These are phyloP conservation scores for Narthecium ossifragum DNA, from an alignment of 106 monocot genomes.

Conservation along the genomic window DNA sequence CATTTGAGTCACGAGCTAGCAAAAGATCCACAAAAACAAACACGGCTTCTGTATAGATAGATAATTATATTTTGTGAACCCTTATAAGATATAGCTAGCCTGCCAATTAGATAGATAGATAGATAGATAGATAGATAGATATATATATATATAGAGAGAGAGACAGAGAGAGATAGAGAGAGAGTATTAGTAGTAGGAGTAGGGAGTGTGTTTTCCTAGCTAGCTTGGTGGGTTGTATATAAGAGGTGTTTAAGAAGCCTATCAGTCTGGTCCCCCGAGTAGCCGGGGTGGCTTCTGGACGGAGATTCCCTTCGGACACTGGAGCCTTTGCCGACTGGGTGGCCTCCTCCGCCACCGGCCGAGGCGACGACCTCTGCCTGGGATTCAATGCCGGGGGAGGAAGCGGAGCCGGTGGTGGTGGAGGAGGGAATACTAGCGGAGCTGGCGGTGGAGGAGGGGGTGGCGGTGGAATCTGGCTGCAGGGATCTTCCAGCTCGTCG, in stretches of 20 bases:
- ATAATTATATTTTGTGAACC: background rate
- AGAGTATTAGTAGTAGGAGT: background rate
- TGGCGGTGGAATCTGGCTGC: background rate
- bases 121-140: background rate
- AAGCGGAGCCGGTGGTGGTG: slow-evolving; percentile 1
- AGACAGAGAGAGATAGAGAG: background rate
- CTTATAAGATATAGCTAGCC: background rate
- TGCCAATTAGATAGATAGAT: slow-evolving; percentile 1
- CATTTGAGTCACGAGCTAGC: background rate
- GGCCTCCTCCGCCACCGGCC: slow-evolving; percentile 52
- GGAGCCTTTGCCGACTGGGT: slow-evolving; percentile 91
- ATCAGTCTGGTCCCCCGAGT: background rate
- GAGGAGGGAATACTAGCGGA: slow-evolving; percentile 5
- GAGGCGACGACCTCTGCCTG: slow-evolving; percentile 63
- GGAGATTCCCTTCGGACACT: slow-evolving; percentile 66
- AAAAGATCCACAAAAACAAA: background rate
- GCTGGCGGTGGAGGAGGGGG: slow-evolving; percentile 1
- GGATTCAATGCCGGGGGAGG: slow-evolving; percentile 49
- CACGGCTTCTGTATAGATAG: background rate
- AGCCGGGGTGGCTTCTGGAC: slow-evolving; percentile 59
- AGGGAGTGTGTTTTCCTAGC: too few relatives aligned
- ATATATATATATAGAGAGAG: background rate
- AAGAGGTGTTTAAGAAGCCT: background rate
- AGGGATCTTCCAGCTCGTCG: background rate
- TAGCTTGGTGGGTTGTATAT: background rate